Percentiles rank a stretch among this genome's conserved stretches.
These are phyloP conservation scores for Zygnema circumcarinatum DNA, from an alignment of 139 green algal genomes.

Conservation along the genomic window DNA sequence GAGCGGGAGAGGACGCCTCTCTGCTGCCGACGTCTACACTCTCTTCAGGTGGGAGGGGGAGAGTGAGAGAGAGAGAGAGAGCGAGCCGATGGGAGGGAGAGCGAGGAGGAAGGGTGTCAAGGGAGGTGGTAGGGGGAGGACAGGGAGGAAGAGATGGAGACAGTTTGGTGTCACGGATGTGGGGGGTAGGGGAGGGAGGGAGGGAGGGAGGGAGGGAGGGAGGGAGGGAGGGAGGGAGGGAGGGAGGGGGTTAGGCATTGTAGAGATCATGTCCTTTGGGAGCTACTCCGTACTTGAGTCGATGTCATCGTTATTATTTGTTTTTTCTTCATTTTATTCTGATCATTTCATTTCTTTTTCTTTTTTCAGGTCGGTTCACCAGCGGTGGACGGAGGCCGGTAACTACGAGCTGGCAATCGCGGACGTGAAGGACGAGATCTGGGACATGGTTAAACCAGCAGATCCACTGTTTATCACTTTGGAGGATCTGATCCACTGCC, in stretches of 20 bases:
- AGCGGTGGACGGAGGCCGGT: constrained; percentile 60
- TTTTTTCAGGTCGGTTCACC: constrained; percentile 37
- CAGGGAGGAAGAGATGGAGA: too few species aligned
- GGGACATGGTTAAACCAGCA: constrained; percentile 63
- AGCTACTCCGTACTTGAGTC: background rate
- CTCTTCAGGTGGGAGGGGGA: constrained; percentile 27
- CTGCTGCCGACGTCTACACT: constrained; percentile 49
- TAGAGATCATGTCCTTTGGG: background rate
- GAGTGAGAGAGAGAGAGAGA: too few species aligned
- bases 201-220: too few species aligned
- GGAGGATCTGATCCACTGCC: constrained; percentile 57
- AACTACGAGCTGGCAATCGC: constrained; percentile 63
- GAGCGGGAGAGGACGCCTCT: constrained; percentile 46
- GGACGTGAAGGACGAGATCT: constrained; percentile 66
- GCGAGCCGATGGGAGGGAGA: too few species aligned
- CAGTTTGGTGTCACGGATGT: background rate
- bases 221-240: too few species aligned
- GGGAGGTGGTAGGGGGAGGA: too few species aligned
- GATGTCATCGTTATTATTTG: background rate
- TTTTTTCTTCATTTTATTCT: too few species aligned
- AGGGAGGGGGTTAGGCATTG: too few species aligned
- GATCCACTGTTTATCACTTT: constrained; percentile 55
- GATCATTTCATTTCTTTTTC: background rate
- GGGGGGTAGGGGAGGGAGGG: background rate
- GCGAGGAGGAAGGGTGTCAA: too few species aligned